phyloP scores from a whole-genome alignment of 108 stramenopile genomes.

The Discostella stelligeroides region DNA sequence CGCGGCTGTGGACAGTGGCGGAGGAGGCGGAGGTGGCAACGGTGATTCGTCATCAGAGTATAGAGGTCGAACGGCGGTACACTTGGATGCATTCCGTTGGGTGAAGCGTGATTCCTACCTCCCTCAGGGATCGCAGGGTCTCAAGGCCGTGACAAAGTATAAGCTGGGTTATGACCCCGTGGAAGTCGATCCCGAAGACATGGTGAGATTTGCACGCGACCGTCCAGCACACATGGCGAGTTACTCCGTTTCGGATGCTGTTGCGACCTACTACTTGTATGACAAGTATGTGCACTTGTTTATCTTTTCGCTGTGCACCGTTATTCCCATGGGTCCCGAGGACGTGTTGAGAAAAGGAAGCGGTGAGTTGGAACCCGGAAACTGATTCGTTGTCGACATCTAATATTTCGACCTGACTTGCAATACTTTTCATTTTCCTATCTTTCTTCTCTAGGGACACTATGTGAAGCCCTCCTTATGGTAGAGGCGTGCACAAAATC shows the following conservation, averaged over 20 bases:
- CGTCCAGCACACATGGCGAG: slow-evolving; percentile 96
- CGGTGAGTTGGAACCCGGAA: slow-evolving; percentile 27
- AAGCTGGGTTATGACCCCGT: slow-evolving; percentile 99
- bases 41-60: slow-evolving; percentile 58
- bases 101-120: slow-evolving; percentile 99
- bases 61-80: slow-evolving; percentile 83
- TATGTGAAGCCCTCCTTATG: slow-evolving; percentile 98
- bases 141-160: slow-evolving; percentile 99
- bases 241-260: slow-evolving; percentile 99
- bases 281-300: slow-evolving; percentile 98
- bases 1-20: slow-evolving; percentile 48
- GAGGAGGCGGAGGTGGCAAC: slow-evolving; percentile 12
- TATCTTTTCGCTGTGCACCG: slow-evolving; percentile 97
- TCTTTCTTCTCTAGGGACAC: slow-evolving; percentile 60
- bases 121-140: slow-evolving; percentile 96
- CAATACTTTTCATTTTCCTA: not conserved
- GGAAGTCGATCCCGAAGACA: slow-evolving; percentile 99
- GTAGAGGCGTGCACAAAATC: slow-evolving; percentile 92
- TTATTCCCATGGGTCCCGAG: slow-evolving; percentile 99
- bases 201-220: slow-evolving; percentile 94
- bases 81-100: slow-evolving; percentile 98
- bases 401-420: not conserved
- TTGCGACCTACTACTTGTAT: slow-evolving; percentile 98
- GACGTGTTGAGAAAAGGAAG: slow-evolving; percentile 97
- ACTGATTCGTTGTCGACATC: not conserved